Evolutionary conservation across 2,329 filamentous ascomycete species (phyloP), one percentile per base, ranked within the genome.

Genomic region (Grosmannia clavigera): DNA sequence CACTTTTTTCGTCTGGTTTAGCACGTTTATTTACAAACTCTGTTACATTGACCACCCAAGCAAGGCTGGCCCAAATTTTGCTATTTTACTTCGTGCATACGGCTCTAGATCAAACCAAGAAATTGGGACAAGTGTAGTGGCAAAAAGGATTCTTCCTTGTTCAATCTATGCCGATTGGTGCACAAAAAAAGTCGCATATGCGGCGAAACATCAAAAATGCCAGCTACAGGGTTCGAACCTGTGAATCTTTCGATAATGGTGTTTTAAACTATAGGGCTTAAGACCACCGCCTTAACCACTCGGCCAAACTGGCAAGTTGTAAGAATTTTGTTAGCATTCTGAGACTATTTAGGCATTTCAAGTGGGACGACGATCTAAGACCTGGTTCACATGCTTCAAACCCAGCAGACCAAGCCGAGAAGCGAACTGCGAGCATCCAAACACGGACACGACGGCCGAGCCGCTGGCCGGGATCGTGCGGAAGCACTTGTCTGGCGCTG

Each of bases 261-360:
- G 61, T 63, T 25, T 54, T 57, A 61, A 59, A 55, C 50, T 38
- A 58, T 31, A 19, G 55, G 55, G 25, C 61, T 63, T 63, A 63
- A 63, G 61, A 63, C 61, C 61, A 63, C 61, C 61, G 61, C 61
- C 61, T 63, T 63, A 63, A 63, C 61, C 61, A 63, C 61, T 63
- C 61, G 61, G 61, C 61, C 61, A 63, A 63, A 63, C 60, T 63
- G 62, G 62, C 62, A 58, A 33, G 19, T 56, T 56, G 27, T 38
- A 60, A 50, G 19, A 60, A 58, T 57, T 61, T 63, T 60, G 58
- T 48, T 57, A 38, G 22, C 6, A 33, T 33, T 46, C n/a, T n/a
- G 1, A 19, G 5, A 10, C 16, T 48, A 59, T 54, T 19, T 43
- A 16, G 7, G 11, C 1, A 16, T 48, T 22, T 48, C 16, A 35